Percentiles rank a stretch among this genome's conserved stretches.
Conservation (phyloP, 2,329 filamentous ascomycete species). For the Sclerotinia nivalis region DNA sequence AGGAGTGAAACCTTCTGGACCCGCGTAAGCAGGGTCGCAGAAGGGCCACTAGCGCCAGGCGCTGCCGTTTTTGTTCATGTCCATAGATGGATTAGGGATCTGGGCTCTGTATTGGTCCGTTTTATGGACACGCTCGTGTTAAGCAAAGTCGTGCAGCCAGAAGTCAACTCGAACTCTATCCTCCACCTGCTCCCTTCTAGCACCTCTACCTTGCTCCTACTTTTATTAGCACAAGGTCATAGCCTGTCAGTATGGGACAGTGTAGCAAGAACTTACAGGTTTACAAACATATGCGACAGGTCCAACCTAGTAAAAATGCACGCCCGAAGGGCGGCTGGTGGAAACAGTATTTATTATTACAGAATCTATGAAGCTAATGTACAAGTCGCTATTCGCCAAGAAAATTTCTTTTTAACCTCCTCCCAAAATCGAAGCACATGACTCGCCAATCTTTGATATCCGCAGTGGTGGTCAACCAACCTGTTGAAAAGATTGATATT, state of each 20-base stretch:
- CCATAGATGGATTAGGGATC: background rate
- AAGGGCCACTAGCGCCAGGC: accelerated
- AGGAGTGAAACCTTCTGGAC: background rate
- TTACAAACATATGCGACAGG: background rate
- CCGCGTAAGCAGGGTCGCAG: background rate
- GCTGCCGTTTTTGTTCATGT: background rate
- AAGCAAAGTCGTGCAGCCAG: background rate
- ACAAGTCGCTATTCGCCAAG: background rate
- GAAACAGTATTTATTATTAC: background rate
- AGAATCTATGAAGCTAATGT: background rate
- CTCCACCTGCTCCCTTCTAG: background rate
- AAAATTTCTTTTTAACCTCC: background rate
- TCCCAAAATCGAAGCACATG: no score
- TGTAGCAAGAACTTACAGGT: background rate
- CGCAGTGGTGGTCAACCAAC: background rate
- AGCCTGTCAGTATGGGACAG: background rate
- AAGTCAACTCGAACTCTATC: no score
- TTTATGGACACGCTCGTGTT: background rate
- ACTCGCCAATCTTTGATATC: background rate
- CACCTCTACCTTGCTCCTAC: background rate
- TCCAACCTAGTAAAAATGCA: background rate
- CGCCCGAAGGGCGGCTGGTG: background rate
- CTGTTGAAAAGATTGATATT: background rate
- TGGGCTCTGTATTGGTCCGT: background rate
- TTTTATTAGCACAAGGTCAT: background rate